Conservation (phyloP, 1,284 basidiomycete species). For the Tilletiaria anomala region DNA sequence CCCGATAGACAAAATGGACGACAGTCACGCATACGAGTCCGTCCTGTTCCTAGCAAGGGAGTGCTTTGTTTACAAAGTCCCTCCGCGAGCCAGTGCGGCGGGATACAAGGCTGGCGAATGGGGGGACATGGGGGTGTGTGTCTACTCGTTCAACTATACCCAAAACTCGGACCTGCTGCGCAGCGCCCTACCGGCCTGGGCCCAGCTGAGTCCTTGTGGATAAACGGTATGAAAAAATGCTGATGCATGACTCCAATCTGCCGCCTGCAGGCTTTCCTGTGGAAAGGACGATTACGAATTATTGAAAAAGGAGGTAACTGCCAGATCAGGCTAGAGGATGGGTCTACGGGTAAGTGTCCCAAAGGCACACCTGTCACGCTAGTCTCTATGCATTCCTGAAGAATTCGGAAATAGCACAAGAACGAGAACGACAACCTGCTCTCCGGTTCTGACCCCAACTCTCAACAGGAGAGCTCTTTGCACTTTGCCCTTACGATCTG, state of each 20-base stretch:
- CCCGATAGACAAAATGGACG: neutral
- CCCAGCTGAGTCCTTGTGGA: neutral
- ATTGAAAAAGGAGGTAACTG: slow-evolving; percentile 49
- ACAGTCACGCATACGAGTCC: slow-evolving; percentile 52
- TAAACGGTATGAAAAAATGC: neutral
- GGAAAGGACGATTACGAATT: slow-evolving; percentile 77
- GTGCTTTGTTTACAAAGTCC: slow-evolving; percentile 52
- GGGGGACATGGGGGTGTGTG: slow-evolving; percentile 53
- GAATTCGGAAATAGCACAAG: no score
- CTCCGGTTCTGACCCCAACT: no score
- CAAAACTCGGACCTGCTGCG: neutral
- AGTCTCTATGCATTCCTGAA: slow-evolving; percentile 18
- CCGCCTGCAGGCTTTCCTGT: slow-evolving; percentile 48
- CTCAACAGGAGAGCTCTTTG: slow-evolving; percentile 55
- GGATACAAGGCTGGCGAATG: slow-evolving; percentile 40
- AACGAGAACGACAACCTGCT: no score
- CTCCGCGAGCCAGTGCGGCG: slow-evolving; percentile 49
- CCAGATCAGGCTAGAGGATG: slow-evolving; percentile 32
- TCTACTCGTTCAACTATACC: no score
- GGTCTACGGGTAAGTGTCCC: slow-evolving; percentile 33
- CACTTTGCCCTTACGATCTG: slow-evolving; percentile 72
- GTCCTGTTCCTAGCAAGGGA: slow-evolving; percentile 72
- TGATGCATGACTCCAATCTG: neutral
- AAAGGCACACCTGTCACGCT: slow-evolving; percentile 52
- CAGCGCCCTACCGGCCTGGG: neutral